phyloP scores from a whole-genome alignment of 2,329 filamentous ascomycete genomes.

The Botryotinia calthae region DNA sequence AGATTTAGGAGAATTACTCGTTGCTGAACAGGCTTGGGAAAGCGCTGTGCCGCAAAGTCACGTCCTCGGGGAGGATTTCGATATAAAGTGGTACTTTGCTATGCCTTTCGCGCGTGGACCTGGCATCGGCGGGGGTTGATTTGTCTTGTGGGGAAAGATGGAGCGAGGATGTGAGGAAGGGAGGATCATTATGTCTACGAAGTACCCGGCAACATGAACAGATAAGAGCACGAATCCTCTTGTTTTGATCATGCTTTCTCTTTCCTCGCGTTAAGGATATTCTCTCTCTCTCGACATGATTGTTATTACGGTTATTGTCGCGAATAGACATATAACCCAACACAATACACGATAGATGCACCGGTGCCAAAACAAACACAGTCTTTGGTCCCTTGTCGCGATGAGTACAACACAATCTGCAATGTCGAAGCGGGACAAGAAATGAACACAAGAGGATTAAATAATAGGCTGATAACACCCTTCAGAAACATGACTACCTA shows the following conservation, averaged over 20 bases:
- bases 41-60: conserved; percentile 19
- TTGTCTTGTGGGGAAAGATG: conserved; percentile 4
- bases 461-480: conserved; percentile 2
- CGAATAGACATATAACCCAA: neutral
- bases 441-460: neutral
- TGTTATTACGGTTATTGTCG: neutral
- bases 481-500: neutral
- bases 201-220: neutral
- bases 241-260: neutral
- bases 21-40: neutral
- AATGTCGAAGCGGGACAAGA: neutral
- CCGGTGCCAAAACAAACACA: neutral
- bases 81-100: neutral
- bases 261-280: neutral
- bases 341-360: neutral
- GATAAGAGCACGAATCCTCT: neutral
- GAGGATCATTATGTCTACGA: neutral
- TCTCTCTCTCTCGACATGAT: neutral
- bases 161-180: neutral
- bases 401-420: neutral
- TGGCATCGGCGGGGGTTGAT: conserved; percentile 5
- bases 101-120: conserved; percentile 8
- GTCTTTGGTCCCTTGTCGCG: neutral
- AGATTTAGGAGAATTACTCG: neutral
- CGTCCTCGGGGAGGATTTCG: conserved; percentile 3